Base-by-base conservation (phyloP, 2,329 filamentous ascomycete genomes). In the Sclerotinia minor region DNA sequence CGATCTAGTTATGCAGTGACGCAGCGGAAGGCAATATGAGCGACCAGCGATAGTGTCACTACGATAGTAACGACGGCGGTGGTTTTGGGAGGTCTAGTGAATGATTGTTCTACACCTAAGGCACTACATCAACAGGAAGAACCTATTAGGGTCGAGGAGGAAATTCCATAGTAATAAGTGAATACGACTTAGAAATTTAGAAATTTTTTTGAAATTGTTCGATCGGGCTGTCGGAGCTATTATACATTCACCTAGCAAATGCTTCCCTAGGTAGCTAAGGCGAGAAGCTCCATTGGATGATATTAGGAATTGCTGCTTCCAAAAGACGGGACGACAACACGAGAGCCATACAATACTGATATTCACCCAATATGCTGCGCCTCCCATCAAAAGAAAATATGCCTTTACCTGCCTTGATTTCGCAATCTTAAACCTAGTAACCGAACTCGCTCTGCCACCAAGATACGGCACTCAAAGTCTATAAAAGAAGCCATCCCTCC, bases 101-200 rank as follows among this genome's bases (percentile, higher is more conserved):
- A n/a, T n/a, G 29, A 35, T 15, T 21, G 13, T 17, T 29, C 8
- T 44, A 13, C 9, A 3, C 13, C 11, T 7, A 17, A 1, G 15
- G 11, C 24, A 11, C 1, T 4, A 41, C 6, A 21, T 58, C 1
- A 17, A 57, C 5, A n/a, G 11, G n/a, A 41, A 3, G 9, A 15
- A n/a, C n/a, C 5, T 55, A 4, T 2, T 1, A 5, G n/a, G 3
- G 13, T 1, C 2, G 6, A 1, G 19, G 8, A 5, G n/a, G 4
- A 6, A 19, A 0, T 24, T 38, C 6, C 5, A 24, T 6, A 24
- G 2, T 35, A 21, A 17, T 35, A 35, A 35, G 29, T 61, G 6
- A 26, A 49, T 19, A 6, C 15, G 2, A 24, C 6, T 50, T n/a
- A 4, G 3, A 45, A 5, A 59, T 5, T n/a, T n/a, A n/a, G n/a